Percentiles rank a stretch among this genome's conserved stretches.
These are phyloP conservation scores for Venturia nashicola DNA, from an alignment of 2,329 filamentous ascomycete genomes.

Conservation along the genomic window DNA sequence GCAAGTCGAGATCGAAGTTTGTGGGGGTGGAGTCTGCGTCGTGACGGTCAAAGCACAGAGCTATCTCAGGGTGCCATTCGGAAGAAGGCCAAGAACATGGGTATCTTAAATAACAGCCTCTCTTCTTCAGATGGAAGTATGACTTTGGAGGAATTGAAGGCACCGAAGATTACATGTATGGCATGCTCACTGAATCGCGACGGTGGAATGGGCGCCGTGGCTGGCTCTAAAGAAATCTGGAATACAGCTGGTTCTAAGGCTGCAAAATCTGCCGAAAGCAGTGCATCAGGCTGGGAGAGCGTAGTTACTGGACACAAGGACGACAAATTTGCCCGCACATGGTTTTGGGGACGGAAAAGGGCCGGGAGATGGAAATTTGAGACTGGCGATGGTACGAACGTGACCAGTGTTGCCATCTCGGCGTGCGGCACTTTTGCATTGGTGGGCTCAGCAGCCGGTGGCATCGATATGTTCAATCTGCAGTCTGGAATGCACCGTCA, in stretches of 20 bases:
- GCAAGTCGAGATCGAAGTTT: slow-evolving; percentile 80
- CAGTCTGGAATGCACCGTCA: slow-evolving; percentile 86
- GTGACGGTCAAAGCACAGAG: slow-evolving; percentile 87
- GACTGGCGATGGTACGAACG: slow-evolving; percentile 71
- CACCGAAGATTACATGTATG: slow-evolving; percentile 82
- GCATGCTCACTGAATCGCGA: slow-evolving; percentile 88
- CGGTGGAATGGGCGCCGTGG: slow-evolving; percentile 78
- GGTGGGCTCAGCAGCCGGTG: slow-evolving; percentile 70
- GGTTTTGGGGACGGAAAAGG: slow-evolving; percentile 94
- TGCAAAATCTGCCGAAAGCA: slow-evolving; percentile 57
- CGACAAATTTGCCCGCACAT: slow-evolving; percentile 77
- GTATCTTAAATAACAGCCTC: slow-evolving; percentile 49
- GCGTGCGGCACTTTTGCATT: slow-evolving; percentile 89
- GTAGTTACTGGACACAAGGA: slow-evolving; percentile 84
- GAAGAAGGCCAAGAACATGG: slow-evolving; percentile 79
- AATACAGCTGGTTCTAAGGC: slow-evolving; percentile 54
- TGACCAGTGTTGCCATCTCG: slow-evolving; percentile 74
- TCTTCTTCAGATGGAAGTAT: slow-evolving; percentile 49
- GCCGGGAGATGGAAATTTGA: slow-evolving; percentile 88
- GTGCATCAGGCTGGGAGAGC: slow-evolving; percentile 90
- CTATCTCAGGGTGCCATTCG: slow-evolving; percentile 82
- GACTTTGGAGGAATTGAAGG: slow-evolving; percentile 63
- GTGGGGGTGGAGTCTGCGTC: slow-evolving; percentile 92
- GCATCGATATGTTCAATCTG: slow-evolving; percentile 91
- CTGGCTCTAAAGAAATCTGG: slow-evolving; percentile 71